These are phyloP conservation scores for Auriculariales sp. DNA, from an alignment of 768 basidiomycete genomes.

Conservation along the genomic window DNA sequence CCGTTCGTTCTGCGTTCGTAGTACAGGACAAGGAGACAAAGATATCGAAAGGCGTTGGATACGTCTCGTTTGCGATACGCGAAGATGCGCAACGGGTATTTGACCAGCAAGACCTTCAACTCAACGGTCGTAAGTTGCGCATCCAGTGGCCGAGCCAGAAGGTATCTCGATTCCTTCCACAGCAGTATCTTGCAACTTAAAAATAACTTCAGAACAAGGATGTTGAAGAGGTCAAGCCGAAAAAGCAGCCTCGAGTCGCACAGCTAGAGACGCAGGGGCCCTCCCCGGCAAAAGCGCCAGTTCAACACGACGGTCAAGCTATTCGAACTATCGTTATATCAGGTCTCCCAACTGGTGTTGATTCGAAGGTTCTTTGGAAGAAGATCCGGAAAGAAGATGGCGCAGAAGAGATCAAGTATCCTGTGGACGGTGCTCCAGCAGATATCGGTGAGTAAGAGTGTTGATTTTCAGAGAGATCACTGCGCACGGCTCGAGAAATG, in stretches of 20 bases:
- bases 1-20: constrained; percentile 86
- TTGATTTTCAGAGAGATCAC: no score
- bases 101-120: constrained; percentile 43
- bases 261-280: constrained; percentile 5
- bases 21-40: constrained; percentile 66
- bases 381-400: constrained; percentile 69
- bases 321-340: constrained; percentile 68
- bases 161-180: constrained; percentile 24
- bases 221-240: constrained; percentile 12
- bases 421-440: constrained; percentile 29
- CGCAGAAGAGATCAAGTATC: constrained; percentile 66
- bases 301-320: constrained; percentile 58
- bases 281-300: constrained; percentile 1
- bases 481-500: no score
- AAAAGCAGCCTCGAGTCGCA: constrained; percentile 1
- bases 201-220: constrained; percentile 20
- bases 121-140: constrained; percentile 56
- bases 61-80: constrained; percentile 78
- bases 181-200: constrained; percentile 18
- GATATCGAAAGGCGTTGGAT: constrained; percentile 88
- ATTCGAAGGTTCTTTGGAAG: constrained; percentile 65
- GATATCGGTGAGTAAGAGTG: constrained; percentile 47
- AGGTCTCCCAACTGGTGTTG: constrained; percentile 50
- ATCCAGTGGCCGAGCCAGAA: constrained; percentile 73
- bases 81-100: constrained; percentile 75